Evolutionary conservation across 1,139 yeast species (phyloP), one percentile per base, ranked within the genome.

Genomic region (Wickerhamomyces sp.): DNA sequence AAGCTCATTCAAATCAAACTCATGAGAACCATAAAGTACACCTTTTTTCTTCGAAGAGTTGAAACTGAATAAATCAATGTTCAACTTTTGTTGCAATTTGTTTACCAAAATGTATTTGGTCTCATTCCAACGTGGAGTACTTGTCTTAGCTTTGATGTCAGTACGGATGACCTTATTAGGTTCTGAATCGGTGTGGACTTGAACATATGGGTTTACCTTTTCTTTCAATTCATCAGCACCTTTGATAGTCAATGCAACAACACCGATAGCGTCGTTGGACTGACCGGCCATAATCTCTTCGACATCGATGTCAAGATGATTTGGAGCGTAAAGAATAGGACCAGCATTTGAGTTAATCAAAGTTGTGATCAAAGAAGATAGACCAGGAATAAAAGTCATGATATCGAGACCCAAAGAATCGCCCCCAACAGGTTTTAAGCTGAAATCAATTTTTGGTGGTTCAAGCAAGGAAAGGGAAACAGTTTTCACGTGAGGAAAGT

Each of bases 391-490:
- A 47, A 82, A 70, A 1, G 89, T 78, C 93, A 84, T 84, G 44
- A 84, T 74, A 62, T 84, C 94, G 36, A 84, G 56, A 44, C 94
- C 94, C 42, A 83, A 69, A 14, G 88, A 78, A 54, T 83, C 89
- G 61, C 93, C 93, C 57, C 91, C 91, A 37, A 83, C 82, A n/a
- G 94, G 94, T 54, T 83, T 83, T 62, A 84, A 72, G 16, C 78
- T 80, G 55, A 82, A 83, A 54, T 80, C 89, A 52, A 83, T 80
- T 16, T 70, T 66, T 27, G 93, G 91, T 18, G 89, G 82, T 56
- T 83, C 91, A 52, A 83, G 64, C 50, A 84, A 75, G 47, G 78
- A 83, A 37, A 82, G 64, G 12, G 86, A 77, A 15, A 83, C 85
- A 52, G 75, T 61, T 45, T 78, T 78, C 37, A 84, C 79, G 47